These are phyloP conservation scores for Ustilago curta DNA, from an alignment of 1,284 basidiomycete genomes.

Conservation along the genomic window DNA sequence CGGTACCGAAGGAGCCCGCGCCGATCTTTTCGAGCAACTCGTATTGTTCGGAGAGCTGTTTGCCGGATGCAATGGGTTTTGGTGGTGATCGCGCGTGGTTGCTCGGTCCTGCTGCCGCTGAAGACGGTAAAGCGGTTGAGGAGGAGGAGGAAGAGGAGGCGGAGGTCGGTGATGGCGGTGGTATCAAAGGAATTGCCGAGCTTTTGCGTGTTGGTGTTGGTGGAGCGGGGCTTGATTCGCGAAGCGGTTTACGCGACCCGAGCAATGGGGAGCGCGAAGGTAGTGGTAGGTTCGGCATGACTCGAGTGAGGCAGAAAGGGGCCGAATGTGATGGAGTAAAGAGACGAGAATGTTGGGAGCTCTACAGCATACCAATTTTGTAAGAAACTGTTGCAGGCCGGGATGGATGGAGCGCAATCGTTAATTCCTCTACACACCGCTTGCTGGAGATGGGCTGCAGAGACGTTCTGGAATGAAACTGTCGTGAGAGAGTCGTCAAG, in stretches of 20 bases:
- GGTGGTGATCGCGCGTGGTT: conserved; percentile 31
- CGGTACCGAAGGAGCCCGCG: conserved; percentile 95
- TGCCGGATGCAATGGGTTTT: conserved; percentile 45
- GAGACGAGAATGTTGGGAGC: not conserved
- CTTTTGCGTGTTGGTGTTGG: conserved; percentile 42
- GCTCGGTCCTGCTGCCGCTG: conserved; percentile 44
- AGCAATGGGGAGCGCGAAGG: conserved; percentile 60
- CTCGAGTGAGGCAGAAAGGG: not conserved
- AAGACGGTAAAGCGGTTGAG: not conserved
- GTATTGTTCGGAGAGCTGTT: conserved; percentile 74
- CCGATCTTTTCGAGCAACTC: conserved; percentile 93
- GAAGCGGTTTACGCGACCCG: conserved; percentile 36
- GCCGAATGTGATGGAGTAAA: too few relatives aligned
- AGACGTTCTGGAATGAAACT: not conserved
- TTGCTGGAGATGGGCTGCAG: too few relatives aligned
- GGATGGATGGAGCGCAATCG: too few relatives aligned
- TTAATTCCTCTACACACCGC: too few relatives aligned
- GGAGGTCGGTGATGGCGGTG: conserved; percentile 14
- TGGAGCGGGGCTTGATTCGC: conserved; percentile 38
- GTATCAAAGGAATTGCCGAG: conserved; percentile 35
- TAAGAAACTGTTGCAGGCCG: too few relatives aligned
- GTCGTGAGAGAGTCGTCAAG: conserved; percentile 2
- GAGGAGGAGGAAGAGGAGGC: conserved; percentile 7
- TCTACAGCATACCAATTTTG: not conserved
- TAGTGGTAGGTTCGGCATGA: conserved; percentile 53